These are phyloP conservation scores for Epichloe hybrida DNA, from an alignment of 2,329 filamentous ascomycete species.

Conservation along the genomic window DNA sequence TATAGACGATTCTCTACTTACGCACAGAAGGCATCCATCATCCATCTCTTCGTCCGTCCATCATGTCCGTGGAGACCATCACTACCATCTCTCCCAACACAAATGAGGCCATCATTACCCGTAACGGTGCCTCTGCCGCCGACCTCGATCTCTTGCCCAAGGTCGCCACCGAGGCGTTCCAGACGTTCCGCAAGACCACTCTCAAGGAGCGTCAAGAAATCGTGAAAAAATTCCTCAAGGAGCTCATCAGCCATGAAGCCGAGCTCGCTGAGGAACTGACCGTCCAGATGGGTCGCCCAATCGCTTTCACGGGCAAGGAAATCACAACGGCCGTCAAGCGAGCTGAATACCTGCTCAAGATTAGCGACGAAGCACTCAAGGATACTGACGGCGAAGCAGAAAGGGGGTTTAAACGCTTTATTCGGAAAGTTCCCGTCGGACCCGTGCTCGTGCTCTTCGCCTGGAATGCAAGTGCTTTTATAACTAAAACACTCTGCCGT, in stretches of 20 bases:
- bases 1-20: neutral
- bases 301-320: constrained; percentile 74
- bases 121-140: constrained; percentile 56
- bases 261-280: constrained; percentile 75
- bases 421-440: constrained; percentile 77
- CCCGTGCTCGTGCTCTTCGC: constrained; percentile 83
- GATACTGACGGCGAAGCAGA: constrained; percentile 75
- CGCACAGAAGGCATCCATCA: neutral
- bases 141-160: constrained; percentile 62
- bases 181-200: constrained; percentile 60
- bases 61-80: constrained; percentile 50
- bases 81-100: constrained; percentile 84
- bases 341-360: constrained; percentile 72
- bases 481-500: neutral
- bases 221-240: constrained; percentile 62
- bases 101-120: constrained; percentile 69
- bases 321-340: constrained; percentile 74
- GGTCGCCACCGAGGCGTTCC: constrained; percentile 60
- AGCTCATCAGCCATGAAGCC: constrained; percentile 60
- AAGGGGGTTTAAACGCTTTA: constrained; percentile 79
- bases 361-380: constrained; percentile 64
- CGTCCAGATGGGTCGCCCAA: constrained; percentile 89
- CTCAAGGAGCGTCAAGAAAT: constrained; percentile 67
- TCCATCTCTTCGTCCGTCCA: constrained; percentile 9
- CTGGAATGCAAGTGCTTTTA: constrained; percentile 64